phyloP scores from a whole-genome alignment of 1,139 yeast species.

The Pichia sp. region DNA sequence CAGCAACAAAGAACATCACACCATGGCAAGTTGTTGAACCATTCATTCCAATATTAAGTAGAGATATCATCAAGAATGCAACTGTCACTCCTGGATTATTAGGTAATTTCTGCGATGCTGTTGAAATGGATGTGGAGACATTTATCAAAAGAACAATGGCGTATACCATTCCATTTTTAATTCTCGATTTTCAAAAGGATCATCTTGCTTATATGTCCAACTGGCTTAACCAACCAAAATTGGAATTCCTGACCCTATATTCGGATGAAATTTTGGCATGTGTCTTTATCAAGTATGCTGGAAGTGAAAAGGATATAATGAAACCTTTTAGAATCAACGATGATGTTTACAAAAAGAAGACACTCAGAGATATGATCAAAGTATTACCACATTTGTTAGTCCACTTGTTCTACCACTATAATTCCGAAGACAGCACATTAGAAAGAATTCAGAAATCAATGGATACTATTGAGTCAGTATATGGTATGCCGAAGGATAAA shows the following conservation, averaged over 20 bases:
- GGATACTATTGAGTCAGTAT: too few relatives aligned
- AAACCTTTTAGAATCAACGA: conserved; percentile 55
- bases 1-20: conserved; percentile 42
- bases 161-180: conserved; percentile 65
- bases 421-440: conserved; percentile 24
- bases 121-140: conserved; percentile 58
- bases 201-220: conserved; percentile 58
- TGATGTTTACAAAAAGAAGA: conserved; percentile 36
- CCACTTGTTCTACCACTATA: conserved; percentile 28
- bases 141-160: conserved; percentile 70
- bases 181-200: conserved; percentile 59
- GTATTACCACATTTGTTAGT: conserved; percentile 35
- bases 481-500: conserved; percentile 9
- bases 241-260: conserved; percentile 30
- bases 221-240: conserved; percentile 29
- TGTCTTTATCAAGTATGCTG: too few relatives aligned
- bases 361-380: conserved; percentile 44
- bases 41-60: conserved; percentile 72
- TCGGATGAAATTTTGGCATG: conserved; percentile 47
- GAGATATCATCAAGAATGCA: conserved; percentile 56
- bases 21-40: conserved; percentile 78
- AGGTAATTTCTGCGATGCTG: conserved; percentile 57
- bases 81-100: conserved; percentile 52
- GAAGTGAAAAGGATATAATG: conserved; percentile 50
- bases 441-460: conserved; percentile 41